Percentiles rank a stretch among this genome's conserved stretches.
These are phyloP conservation scores for Knufia petricola DNA, from an alignment of 2,329 filamentous ascomycete species.

Conservation along the genomic window DNA sequence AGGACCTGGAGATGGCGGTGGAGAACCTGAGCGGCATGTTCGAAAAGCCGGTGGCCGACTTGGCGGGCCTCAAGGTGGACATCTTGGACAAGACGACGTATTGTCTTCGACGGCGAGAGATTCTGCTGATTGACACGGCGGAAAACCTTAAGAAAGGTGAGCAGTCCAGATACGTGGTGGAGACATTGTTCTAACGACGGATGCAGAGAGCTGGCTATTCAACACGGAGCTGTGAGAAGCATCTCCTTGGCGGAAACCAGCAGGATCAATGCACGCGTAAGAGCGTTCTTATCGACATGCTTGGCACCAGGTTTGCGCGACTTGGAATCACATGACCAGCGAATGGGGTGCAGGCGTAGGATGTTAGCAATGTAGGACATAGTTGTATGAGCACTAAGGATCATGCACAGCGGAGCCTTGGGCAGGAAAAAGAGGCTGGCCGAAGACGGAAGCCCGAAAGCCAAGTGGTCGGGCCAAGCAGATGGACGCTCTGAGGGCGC, in stretches of 20 bases:
- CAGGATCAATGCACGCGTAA: too few species aligned
- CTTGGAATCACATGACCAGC: too few species aligned
- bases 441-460: too few species aligned
- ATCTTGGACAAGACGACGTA: slow-evolving; percentile 99
- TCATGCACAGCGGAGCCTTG: too few species aligned
- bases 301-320: too few species aligned
- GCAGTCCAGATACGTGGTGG: slow-evolving; percentile 25
- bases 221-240: slow-evolving; percentile 23
- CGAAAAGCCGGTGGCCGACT: slow-evolving; percentile 84
- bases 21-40: slow-evolving; percentile 99
- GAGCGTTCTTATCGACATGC: too few species aligned
- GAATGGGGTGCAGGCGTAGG: too few species aligned
- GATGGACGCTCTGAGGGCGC: background rate
- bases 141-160: slow-evolving; percentile 81
- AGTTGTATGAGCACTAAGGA: too few species aligned
- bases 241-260: background rate
- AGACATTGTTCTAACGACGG: slow-evolving; percentile 9
- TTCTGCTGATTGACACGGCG: slow-evolving; percentile 83
- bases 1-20: slow-evolving; percentile 93
- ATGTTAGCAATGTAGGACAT: too few species aligned
- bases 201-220: slow-evolving; percentile 37
- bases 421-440: too few species aligned
- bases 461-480: too few species aligned
- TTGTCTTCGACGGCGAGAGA: slow-evolving; percentile 84
- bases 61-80: slow-evolving; percentile 81